Percentiles rank a stretch among this genome's conserved stretches.
These are phyloP conservation scores for Zizania palustris DNA, from an alignment of 202 grass and related monocot genomes.

Conservation along the genomic window DNA sequence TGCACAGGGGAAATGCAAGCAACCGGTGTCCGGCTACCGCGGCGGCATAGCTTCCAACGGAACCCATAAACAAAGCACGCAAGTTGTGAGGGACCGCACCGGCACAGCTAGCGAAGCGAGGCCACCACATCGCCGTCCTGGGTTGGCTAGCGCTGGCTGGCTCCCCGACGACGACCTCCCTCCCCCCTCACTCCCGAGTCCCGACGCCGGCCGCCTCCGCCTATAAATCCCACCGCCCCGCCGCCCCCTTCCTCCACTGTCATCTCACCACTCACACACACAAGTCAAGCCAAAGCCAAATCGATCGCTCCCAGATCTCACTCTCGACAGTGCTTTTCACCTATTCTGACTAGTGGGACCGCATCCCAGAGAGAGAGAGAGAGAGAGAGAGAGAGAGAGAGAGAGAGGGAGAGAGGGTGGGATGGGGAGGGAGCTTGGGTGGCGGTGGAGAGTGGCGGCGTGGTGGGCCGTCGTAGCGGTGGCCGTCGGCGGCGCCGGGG, in stretches of 20 bases:
- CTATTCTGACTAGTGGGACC: not conserved
- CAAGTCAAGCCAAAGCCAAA: not conserved
- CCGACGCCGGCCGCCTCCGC: not conserved
- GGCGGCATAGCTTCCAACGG: not conserved
- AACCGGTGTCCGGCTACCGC: no score
- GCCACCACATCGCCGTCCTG: slow-evolving; percentile 30
- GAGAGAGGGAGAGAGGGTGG: not conserved
- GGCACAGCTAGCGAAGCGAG: slow-evolving; percentile 30
- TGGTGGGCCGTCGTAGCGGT: slow-evolving; percentile 38
- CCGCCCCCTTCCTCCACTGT: not conserved
- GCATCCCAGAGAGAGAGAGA: not conserved
- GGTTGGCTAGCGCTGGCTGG: not conserved
- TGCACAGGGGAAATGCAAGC: no score
- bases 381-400: no score
- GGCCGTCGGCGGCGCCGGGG: slow-evolving; percentile 32
- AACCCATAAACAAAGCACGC: slow-evolving; percentile 41
- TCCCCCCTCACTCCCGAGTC: no score
- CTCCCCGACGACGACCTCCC: not conserved
- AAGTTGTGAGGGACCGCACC: slow-evolving; percentile 4
- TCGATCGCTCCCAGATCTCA: not conserved
- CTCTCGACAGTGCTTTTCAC: not conserved
- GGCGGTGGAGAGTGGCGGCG: slow-evolving; percentile 30
- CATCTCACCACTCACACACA: not conserved
- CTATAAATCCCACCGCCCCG: not conserved
- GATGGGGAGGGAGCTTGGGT: not conserved